These are phyloP conservation scores for Rhododendron henanense DNA, from an alignment of 148 eudicot species.

Conservation along the genomic window DNA sequence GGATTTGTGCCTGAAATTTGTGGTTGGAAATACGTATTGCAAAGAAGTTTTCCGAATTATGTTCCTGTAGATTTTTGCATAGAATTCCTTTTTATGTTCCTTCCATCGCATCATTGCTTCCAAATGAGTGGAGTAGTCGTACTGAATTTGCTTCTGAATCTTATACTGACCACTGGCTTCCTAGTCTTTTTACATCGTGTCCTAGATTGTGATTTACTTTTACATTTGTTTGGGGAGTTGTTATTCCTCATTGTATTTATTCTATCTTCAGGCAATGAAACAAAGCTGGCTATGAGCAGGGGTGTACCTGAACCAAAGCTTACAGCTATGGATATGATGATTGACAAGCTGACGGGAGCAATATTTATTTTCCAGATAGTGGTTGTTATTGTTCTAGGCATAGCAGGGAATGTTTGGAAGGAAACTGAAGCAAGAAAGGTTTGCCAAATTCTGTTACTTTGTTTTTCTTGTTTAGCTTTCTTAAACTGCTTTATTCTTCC, in stretches of 20 bases:
- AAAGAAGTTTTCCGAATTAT: not conserved
- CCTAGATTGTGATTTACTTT: not conserved
- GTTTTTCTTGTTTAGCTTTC: not conserved
- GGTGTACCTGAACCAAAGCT: constrained; percentile 96
- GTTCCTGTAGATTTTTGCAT: not conserved
- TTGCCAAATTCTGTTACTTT: constrained; percentile 21
- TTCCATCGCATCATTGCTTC: not conserved
- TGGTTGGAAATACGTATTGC: not conserved
- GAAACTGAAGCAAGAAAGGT: constrained; percentile 98
- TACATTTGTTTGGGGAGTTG: not conserved
- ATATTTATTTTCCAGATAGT: constrained; percentile 95
- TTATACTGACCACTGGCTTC: not conserved
- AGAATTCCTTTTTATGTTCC: not conserved
- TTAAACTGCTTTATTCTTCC: not conserved
- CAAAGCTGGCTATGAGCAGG: constrained; percentile 97
- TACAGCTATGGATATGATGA: constrained; percentile 97
- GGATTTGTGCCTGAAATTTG: not conserved
- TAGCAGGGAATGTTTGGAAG: constrained; percentile 98
- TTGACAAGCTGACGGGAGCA: constrained; percentile 98
- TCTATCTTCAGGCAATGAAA: constrained; percentile 71
- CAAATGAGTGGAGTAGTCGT: not conserved
- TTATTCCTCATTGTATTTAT: constrained; percentile 1
- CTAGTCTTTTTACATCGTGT: not conserved
- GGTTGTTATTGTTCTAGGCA: constrained; percentile 86
- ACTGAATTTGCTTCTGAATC: not conserved